These are phyloP conservation scores for Aureobasidium sp. DNA, from an alignment of 2,329 filamentous ascomycete species.

Conservation along the genomic window DNA sequence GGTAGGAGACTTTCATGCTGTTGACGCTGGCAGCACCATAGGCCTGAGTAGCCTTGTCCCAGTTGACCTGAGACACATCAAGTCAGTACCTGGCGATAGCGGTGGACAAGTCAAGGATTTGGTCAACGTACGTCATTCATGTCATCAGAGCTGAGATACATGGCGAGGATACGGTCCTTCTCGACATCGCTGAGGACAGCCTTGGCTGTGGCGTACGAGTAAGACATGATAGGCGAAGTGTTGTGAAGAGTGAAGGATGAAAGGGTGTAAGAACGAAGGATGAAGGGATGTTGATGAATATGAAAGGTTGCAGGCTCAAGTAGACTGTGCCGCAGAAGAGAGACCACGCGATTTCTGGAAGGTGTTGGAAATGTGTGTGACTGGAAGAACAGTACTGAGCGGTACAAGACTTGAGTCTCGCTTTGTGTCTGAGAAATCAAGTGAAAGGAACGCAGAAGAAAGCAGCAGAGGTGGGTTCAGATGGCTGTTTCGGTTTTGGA, in stretches of 20 bases:
- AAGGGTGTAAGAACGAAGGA: no score
- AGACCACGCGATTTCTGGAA: not conserved
- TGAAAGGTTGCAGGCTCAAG: not conserved
- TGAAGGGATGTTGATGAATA: not conserved
- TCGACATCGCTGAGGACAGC: slow-evolving; percentile 20
- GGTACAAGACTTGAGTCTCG: not conserved
- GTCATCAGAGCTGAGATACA: slow-evolving; percentile 19
- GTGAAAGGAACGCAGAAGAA: not conserved
- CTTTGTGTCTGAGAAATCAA: not conserved
- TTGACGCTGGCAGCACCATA: slow-evolving; percentile 21
- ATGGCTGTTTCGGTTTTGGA: not conserved
- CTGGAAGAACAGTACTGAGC: not conserved
- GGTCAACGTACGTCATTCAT: slow-evolving; percentile 9
- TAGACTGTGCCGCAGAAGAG: not conserved
- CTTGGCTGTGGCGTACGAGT: slow-evolving; percentile 22
- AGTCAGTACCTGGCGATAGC: not conserved
- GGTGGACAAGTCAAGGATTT: not conserved
- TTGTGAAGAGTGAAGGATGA: not conserved
- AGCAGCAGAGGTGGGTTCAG: not conserved
- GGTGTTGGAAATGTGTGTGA: no score
- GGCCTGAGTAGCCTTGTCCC: slow-evolving; percentile 21
- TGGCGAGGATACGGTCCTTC: slow-evolving; percentile 23
- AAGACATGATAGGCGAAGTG: slow-evolving; percentile 15
- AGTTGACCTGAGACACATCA: slow-evolving; percentile 19
- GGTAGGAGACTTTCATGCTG: slow-evolving; percentile 19